These are phyloP conservation scores for Picocystis salinarum DNA, from an alignment of 139 green algal species.

Conservation along the genomic window DNA sequence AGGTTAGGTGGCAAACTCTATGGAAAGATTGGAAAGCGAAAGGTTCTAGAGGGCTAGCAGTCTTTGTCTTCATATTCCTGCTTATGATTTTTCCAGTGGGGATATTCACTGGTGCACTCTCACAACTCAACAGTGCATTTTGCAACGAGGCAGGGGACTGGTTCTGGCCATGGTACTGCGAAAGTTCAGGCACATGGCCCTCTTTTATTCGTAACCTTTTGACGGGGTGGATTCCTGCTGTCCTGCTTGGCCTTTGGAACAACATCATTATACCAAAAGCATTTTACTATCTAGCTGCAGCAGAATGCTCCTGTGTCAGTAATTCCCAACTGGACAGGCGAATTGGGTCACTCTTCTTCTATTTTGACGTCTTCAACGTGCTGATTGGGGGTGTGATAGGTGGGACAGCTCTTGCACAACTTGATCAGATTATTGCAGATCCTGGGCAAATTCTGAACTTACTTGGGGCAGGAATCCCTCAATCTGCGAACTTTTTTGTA, in stretches of 20 bases:
- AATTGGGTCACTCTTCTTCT: slow-evolving; percentile 31
- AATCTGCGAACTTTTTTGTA: slow-evolving; percentile 79
- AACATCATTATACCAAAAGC: slow-evolving; percentile 47
- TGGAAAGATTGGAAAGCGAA: too few relatives aligned
- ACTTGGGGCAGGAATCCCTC: slow-evolving; percentile 48
- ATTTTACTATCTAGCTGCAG: too few relatives aligned
- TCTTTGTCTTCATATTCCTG: too few relatives aligned
- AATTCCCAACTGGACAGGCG: slow-evolving; percentile 25
- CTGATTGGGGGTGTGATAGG: slow-evolving; percentile 40
- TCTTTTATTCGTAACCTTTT: slow-evolving; percentile 26
- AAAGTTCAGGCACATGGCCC: too few relatives aligned
- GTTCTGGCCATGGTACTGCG: too few relatives aligned
- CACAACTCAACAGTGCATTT: too few relatives aligned
- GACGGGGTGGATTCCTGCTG: slow-evolving; percentile 41
- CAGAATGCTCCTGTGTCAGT: slow-evolving; percentile 7
- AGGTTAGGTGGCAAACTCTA: too few relatives aligned
- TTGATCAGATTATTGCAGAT: slow-evolving; percentile 15
- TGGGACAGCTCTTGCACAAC: slow-evolving; percentile 22
- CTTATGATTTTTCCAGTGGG: too few relatives aligned
- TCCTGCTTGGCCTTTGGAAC: slow-evolving; percentile 65
- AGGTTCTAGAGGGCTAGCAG: too few relatives aligned
- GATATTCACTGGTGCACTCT: too few relatives aligned
- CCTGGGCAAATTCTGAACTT: slow-evolving; percentile 28
- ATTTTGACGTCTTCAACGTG: slow-evolving; percentile 43
- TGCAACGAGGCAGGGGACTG: too few relatives aligned